Base-by-base conservation (phyloP, 2,329 filamentous ascomycete species). In the Sclerotinia sclerotiorum region DNA sequence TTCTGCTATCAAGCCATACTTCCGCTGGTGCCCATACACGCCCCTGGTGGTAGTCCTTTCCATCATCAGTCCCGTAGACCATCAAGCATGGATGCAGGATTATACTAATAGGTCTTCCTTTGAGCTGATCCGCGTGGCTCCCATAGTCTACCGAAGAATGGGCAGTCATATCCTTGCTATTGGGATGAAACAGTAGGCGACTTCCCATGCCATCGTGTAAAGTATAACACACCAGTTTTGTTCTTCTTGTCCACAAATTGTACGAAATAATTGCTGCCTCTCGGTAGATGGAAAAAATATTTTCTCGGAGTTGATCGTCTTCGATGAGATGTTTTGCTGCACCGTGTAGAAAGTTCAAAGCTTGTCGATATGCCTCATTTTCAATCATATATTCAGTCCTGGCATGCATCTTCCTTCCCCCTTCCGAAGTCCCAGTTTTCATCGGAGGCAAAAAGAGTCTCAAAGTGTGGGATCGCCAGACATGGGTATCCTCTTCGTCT, bases 1-100 rank as follows among this genome's bases (percentile, higher is more conserved):
- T 8, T 4, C 19, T 44, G 54, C 73, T 73, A 63, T 73, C 68
- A 46, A 74, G 65, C 73, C 70, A 74, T 27, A 73, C 72, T 44
- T 67, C 71, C 8, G 66, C 72, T 0, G 63, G 48, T 46, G 63
- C 60, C 71, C 71, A 74, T 17, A 73, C 68, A 55, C 67, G 62
- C 51, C 24, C 48, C 5, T 68, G 27, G 51, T 74, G 64, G 55
- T 74, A 74, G 19, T 72, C 56, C n/a, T 69, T 62, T 4, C 35
- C 73, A 21, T 73, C 71, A 62, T 74, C 69, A 3, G 70, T 72
- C 0, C 72, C 73, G 55, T 4, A 67, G 13, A 57, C 71, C 15
- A 55, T 4, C 46, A 73, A 8, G 2, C 69, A 44, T 11, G 72
- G 72, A 65, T 74, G 73, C 5, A 72, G 68, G 5, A 74, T 32